A percentile compares a stretch with the other conserved stretches of the same genome.
Evolutionary conservation across 2,329 filamentous ascomycete genomes (phyloP).

Genomic region (Verticillium alfalfae): DNA sequence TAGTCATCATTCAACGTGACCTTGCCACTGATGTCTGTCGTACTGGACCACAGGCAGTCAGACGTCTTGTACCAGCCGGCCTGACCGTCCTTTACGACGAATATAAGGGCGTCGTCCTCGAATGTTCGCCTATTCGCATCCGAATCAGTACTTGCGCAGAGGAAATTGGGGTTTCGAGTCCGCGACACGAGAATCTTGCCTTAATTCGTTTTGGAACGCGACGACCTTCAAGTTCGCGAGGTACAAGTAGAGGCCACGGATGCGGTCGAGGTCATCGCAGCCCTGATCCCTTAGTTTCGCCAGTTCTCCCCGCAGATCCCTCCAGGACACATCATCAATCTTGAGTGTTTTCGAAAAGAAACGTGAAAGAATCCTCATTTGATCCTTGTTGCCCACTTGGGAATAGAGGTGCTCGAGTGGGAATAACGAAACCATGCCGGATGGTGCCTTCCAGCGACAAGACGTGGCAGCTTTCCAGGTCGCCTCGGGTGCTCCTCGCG

Average conservation of each 20-base stretch:
- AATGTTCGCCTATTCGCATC: slow-evolving; percentile 3
- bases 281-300: background rate
- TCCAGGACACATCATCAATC: background rate
- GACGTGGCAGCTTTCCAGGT: background rate
- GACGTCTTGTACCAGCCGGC: slow-evolving; percentile 18
- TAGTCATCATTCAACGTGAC: slow-evolving; percentile 20
- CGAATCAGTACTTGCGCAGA: background rate
- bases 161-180: background rate
- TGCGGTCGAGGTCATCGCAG: background rate
- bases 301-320: background rate
- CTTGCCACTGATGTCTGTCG: slow-evolving; percentile 19
- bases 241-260: background rate
- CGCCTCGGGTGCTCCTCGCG: background rate
- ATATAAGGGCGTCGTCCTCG: slow-evolving; percentile 7
- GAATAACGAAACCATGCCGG: background rate
- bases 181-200: background rate
- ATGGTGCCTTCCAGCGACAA: background rate
- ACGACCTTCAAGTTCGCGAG: background rate
- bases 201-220: background rate
- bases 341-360: background rate
- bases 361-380: background rate
- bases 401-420: slow-evolving; percentile 4
- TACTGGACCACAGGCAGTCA: slow-evolving; percentile 27
- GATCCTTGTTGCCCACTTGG: background rate
- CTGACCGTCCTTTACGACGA: background rate